phyloP scores from a whole-genome alignment of 1,284 basidiomycete species.

The Tilletia indica region DNA sequence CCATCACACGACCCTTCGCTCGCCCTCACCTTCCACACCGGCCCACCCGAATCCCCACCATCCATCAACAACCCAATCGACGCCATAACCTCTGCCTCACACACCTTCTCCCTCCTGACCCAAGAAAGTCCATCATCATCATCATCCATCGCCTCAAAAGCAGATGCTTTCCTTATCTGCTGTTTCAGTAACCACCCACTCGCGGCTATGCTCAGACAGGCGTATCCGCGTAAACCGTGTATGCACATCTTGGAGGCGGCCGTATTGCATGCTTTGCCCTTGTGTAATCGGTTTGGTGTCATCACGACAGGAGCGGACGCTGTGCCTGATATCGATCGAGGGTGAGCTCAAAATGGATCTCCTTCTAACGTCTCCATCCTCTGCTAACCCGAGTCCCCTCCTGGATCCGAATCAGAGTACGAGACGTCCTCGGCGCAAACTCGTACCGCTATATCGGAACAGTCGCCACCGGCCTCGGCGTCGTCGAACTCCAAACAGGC shows the following conservation, averaged over 20 bases:
- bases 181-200: slow-evolving; percentile 46
- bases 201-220: slow-evolving; percentile 29
- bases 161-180: slow-evolving; percentile 33
- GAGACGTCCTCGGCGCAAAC: slow-evolving; percentile 31
- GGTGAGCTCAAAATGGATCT: no score
- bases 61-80: slow-evolving; percentile 31
- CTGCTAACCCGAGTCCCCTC: neutral
- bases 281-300: slow-evolving; percentile 30
- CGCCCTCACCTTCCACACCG: slow-evolving; percentile 25
- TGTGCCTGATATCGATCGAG: slow-evolving; percentile 36
- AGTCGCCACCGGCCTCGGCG: slow-evolving; percentile 35
- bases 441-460: slow-evolving; percentile 35
- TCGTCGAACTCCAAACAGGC: slow-evolving; percentile 33
- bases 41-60: slow-evolving; percentile 28
- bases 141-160: slow-evolving; percentile 14
- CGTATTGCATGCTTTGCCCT: slow-evolving; percentile 26
- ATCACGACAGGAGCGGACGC: slow-evolving; percentile 36
- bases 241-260: slow-evolving; percentile 41
- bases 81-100: slow-evolving; percentile 31
- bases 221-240: slow-evolving; percentile 21
- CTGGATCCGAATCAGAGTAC: slow-evolving; percentile 20
- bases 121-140: slow-evolving; percentile 1
- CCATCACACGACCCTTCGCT: no score
- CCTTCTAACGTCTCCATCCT: no score
- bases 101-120: slow-evolving; percentile 24